Base-by-base conservation (phyloP, 2,329 filamentous ascomycete species). In the Fusarium azukiicola region DNA sequence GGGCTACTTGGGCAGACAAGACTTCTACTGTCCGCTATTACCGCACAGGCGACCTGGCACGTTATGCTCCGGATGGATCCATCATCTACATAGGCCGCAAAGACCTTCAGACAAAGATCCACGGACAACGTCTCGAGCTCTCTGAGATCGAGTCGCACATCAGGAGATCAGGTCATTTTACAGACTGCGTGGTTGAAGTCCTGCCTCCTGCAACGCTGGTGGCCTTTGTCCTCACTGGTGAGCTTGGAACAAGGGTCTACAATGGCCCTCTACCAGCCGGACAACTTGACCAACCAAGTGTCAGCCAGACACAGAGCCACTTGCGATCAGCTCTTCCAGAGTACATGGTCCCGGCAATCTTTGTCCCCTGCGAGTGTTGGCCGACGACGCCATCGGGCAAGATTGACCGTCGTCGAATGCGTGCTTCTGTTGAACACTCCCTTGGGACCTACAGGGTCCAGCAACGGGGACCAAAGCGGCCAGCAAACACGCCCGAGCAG, bases 41-140 rank as follows among this genome's bases (percentile, higher is more conserved):
- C 17, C 23, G 42, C 3, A 64, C 23, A 3, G 61, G 61, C 21
- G 61, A 64, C 13, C 61, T 64, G 23, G 61, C 27, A 5, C 61
- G 61, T 21, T 64, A 64, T 47, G 42, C 40, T 12, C 17, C 61
- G 2, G 23, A 64, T 46, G 61, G 61, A 12, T 47, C 61, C 19
- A 21, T 64, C 12, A 17, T 46, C 23, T 44, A 46, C 27, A 32
- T 64, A 23, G 61, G 61, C 7, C 61, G 61, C 8, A 64, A 47
- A 42, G 61, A 64, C 27, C 8, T 46, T 5, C 61, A 64, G 14
- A 36, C 19, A 11, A 64, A 64, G 61, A 64, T 64, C 61, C 61
- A 46, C 8, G 61, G 61, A 19, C 61, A 64, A 16, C 40, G 61
- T 32, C 40, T 64, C 5, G 61, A 64, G n/a, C 42, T 47, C 27